phyloP scores from a whole-genome alignment of 225 moss, liverwort and hornwort species.

The Thuidium tamariscinum region DNA sequence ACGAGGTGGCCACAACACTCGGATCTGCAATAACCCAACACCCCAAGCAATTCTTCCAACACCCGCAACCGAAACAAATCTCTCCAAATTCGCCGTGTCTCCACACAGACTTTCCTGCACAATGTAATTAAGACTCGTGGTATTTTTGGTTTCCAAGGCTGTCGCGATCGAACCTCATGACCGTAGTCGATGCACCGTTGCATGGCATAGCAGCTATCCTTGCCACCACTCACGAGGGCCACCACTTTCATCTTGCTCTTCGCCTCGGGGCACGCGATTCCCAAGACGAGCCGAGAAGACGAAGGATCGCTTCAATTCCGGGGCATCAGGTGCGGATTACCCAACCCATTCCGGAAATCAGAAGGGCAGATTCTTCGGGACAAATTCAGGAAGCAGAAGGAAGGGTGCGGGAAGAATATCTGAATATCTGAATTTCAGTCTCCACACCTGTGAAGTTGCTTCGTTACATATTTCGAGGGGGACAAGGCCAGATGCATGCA shows the following conservation, averaged over 20 bases:
- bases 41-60: neutral
- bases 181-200: conserved; percentile 68
- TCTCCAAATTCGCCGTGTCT: no score
- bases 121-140: neutral
- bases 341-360: neutral
- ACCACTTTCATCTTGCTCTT: conserved; percentile 69
- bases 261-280: neutral
- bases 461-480: neutral
- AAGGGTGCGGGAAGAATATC: neutral
- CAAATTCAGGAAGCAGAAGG: neutral
- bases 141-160: neutral
- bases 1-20: neutral
- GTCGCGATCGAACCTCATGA: conserved; percentile 40
- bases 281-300: neutral
- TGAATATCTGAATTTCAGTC: neutral
- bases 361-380: neutral
- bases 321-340: neutral
- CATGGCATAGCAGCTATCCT: conserved; percentile 90
- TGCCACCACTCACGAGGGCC: conserved; percentile 79
- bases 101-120: neutral
- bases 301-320: neutral
- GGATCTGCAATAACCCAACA: neutral
- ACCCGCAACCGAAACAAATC: no score
- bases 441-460: neutral
- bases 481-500: neutral